These are phyloP conservation scores for Russula dissimulans DNA, from an alignment of 768 basidiomycete species.

Conservation along the genomic window DNA sequence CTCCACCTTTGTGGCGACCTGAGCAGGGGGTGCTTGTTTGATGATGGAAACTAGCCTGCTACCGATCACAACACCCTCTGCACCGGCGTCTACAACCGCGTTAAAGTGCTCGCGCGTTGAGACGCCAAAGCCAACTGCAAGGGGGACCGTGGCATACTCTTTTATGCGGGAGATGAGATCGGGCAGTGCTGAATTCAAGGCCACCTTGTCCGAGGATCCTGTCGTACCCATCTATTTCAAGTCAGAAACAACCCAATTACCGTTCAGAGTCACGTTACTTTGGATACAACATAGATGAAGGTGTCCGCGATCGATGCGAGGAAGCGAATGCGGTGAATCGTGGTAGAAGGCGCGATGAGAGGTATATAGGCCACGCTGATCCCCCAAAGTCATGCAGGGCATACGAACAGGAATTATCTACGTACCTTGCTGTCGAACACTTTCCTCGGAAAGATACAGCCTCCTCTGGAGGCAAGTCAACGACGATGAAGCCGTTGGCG, in stretches of 20 bases:
- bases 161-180: constrained; percentile 79
- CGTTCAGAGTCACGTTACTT: constrained; percentile 38
- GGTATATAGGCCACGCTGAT: constrained; percentile 88
- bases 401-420: constrained; percentile 13
- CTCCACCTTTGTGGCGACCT: constrained; percentile 48
- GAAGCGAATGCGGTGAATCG: constrained; percentile 79
- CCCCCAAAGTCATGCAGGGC: constrained; percentile 1
- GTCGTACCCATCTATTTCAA: constrained; percentile 89
- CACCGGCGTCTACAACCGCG: constrained; percentile 74
- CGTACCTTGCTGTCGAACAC: constrained; percentile 72
- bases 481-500: constrained; percentile 95
- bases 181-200: constrained; percentile 69
- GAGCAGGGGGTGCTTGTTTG: constrained; percentile 46
- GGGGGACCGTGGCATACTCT: constrained; percentile 64
- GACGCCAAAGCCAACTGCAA: constrained; percentile 97
- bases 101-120: constrained; percentile 86
- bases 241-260: neutral
- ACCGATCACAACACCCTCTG: constrained; percentile 92
- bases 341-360: constrained; percentile 90
- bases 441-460: constrained; percentile 84
- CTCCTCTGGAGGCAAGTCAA: constrained; percentile 96
- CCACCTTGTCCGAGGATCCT: constrained; percentile 70
- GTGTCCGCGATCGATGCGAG: constrained; percentile 89
- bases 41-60: constrained; percentile 78
- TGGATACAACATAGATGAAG: constrained; percentile 98